Percentiles rank a stretch among this genome's conserved stretches.
phyloP scores from a whole-genome alignment of 225 moss, liverwort and hornwort genomes.

The Bryum argenteum region DNA sequence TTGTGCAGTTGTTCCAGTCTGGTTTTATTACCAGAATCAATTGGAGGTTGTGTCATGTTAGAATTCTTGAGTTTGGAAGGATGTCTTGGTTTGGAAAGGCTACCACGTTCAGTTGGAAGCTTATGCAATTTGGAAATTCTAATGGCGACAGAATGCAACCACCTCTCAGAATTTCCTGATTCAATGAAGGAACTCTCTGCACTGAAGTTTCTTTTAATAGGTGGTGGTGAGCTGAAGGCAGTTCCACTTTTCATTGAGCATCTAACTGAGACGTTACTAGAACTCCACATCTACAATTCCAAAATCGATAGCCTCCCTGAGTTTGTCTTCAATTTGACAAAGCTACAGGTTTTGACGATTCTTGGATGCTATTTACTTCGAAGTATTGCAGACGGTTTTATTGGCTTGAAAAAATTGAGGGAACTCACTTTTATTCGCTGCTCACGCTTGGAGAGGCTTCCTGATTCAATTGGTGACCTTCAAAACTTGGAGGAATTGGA shows the following conservation, averaged over 20 bases:
- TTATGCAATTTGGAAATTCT: slow-evolving; percentile 1
- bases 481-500: not conserved
- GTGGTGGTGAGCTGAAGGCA: slow-evolving; percentile 22
- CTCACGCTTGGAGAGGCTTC: slow-evolving; percentile 14
- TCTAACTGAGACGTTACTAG: not conserved
- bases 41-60: slow-evolving; percentile 18
- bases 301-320: slow-evolving; percentile 13
- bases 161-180: slow-evolving; percentile 7
- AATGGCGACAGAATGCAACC: not conserved
- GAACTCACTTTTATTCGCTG: not conserved
- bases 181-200: not conserved
- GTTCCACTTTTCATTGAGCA: slow-evolving; percentile 12
- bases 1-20: slow-evolving; percentile 11
- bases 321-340: slow-evolving; percentile 13
- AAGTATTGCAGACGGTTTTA: not conserved
- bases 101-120: slow-evolving; percentile 14
- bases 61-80: not conserved
- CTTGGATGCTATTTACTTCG: slow-evolving; percentile 9
- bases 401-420: slow-evolving; percentile 4
- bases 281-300: slow-evolving; percentile 11
- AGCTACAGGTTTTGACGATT: slow-evolving; percentile 5
- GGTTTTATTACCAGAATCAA: slow-evolving; percentile 18
- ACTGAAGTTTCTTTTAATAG: slow-evolving; percentile 3
- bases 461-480: slow-evolving; percentile 1
- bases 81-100: slow-evolving; percentile 5